Conservation (phyloP, 2,329 filamentous ascomycete genomes). For the Botrytis sinoallii region DNA sequence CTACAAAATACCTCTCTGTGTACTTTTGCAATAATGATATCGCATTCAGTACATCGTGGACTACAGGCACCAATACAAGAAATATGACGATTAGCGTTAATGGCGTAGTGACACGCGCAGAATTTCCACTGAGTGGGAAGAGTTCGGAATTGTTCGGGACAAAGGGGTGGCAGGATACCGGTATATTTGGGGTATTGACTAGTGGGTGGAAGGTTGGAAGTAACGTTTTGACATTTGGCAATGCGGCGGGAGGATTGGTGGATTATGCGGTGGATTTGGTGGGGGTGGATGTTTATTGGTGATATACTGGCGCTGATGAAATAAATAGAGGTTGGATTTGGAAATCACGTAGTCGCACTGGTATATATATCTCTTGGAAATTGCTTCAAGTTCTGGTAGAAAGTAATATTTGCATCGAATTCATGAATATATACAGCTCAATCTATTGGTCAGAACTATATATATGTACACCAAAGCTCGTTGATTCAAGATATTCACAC, state of each 20-base stretch:
- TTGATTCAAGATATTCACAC: not conserved
- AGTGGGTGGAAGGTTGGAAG: constrained; percentile 26
- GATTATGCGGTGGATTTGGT: constrained; percentile 40
- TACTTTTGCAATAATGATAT: constrained; percentile 34
- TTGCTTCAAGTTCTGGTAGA: not conserved
- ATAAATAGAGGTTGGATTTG: not conserved
- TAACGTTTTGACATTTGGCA: constrained; percentile 37
- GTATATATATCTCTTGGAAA: not conserved
- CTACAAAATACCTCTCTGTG: constrained; percentile 24
- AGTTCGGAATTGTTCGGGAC: constrained; percentile 31
- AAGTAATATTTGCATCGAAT: not conserved
- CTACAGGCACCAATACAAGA: constrained; percentile 30
- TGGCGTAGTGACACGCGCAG: constrained; percentile 26
- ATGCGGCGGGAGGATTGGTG: constrained; percentile 35
- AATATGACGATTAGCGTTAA: constrained; percentile 33
- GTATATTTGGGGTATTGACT: constrained; percentile 28
- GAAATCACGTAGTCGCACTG: not conserved
- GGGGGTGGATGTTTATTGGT: constrained; percentile 36
- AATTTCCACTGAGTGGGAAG: constrained; percentile 30
- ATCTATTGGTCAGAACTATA: not conserved
- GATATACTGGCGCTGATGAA: not conserved
- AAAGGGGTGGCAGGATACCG: constrained; percentile 31
- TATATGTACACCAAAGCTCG: not conserved
- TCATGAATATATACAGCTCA: not conserved
- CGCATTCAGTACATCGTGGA: constrained; percentile 27